Evolutionary conservation across 1,284 basidiomycete species (phyloP).

Genomic region (Rhodotorula mucilaginosa): DNA sequence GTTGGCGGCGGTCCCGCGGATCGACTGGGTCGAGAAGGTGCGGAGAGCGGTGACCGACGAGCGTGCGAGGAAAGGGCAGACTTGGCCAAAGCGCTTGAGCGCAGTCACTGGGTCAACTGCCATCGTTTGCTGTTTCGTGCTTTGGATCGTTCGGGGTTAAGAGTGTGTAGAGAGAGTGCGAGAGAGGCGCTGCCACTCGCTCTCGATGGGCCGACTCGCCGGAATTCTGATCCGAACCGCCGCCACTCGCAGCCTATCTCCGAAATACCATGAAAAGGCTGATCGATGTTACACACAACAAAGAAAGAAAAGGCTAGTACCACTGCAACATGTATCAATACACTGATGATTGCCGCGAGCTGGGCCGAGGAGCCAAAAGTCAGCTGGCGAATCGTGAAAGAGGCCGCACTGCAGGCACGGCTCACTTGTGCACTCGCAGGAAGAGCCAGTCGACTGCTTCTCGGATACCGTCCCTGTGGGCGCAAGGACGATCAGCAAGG

Average conservation of each 20-base stretch:
- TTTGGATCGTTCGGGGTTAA: neutral
- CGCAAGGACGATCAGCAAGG: neutral
- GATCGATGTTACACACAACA: neutral
- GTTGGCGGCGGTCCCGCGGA: conserved; percentile 12
- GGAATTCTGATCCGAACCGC: neutral
- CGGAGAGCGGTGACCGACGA: conserved; percentile 20
- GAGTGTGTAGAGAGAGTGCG: neutral
- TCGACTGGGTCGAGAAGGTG: conserved; percentile 21
- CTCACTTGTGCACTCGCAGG: conserved; percentile 41
- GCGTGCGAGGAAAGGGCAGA: conserved; percentile 38
- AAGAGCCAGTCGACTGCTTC: conserved; percentile 92
- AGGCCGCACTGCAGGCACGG: neutral
- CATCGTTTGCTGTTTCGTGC: conserved; percentile 5
- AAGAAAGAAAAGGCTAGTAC: too few relatives aligned
- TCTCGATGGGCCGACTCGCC: too few relatives aligned
- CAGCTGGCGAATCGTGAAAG: neutral
- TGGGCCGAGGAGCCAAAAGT: neutral
- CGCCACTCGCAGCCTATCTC: neutral
- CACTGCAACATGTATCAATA: neutral
- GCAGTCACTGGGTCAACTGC: neutral
- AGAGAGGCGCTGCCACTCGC: neutral
- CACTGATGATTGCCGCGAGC: conserved; percentile 10
- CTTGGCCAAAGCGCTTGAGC: conserved; percentile 34
- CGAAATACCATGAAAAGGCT: too few relatives aligned
- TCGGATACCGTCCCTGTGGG: conserved; percentile 73